phyloP scores from a whole-genome alignment of 116 monocot genomes.

The Cymodocea nodosa region DNA sequence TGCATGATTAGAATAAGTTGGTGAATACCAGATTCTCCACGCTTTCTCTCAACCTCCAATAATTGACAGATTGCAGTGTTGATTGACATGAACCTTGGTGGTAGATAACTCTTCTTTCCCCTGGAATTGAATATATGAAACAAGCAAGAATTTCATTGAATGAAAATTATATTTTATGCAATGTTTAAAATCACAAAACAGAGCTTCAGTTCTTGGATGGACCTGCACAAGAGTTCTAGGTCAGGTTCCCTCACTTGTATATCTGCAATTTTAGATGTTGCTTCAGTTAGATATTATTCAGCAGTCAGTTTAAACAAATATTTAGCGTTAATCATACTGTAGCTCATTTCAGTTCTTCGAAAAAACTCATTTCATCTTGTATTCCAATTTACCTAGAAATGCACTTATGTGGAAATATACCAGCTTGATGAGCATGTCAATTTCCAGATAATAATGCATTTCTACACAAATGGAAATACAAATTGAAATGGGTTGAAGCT shows the following conservation, averaged over 20 bases:
- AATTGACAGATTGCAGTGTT: slow-evolving; percentile 63
- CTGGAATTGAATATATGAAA: slow-evolving; percentile 15
- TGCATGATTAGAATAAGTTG: not conserved
- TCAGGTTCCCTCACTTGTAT: slow-evolving; percentile 95
- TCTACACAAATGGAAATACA: too few relatives aligned
- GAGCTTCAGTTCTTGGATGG: not conserved
- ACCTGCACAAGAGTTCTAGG: slow-evolving; percentile 80
- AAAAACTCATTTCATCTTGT: too few relatives aligned
- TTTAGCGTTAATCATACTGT: too few relatives aligned
- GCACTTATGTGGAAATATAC: too few relatives aligned
- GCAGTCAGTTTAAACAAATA: too few relatives aligned
- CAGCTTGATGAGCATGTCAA: too few relatives aligned
- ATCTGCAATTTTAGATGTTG: slow-evolving; percentile 33
- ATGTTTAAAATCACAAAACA: too few relatives aligned
- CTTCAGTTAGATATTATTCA: too few relatives aligned
- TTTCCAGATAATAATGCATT: too few relatives aligned
- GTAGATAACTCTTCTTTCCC: slow-evolving; percentile 72
- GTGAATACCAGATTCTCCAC: slow-evolving; percentile 41
- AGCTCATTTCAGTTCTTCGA: too few relatives aligned
- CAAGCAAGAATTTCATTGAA: not conserved
- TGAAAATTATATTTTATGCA: not conserved
- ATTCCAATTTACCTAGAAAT: too few relatives aligned
- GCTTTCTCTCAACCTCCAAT: slow-evolving; percentile 56
- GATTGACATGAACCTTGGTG: slow-evolving; percentile 79
- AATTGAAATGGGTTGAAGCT: too few relatives aligned